These are phyloP conservation scores for Lagenaria siceraria DNA, from an alignment of 306 rosid genomes.

Conservation along the genomic window DNA sequence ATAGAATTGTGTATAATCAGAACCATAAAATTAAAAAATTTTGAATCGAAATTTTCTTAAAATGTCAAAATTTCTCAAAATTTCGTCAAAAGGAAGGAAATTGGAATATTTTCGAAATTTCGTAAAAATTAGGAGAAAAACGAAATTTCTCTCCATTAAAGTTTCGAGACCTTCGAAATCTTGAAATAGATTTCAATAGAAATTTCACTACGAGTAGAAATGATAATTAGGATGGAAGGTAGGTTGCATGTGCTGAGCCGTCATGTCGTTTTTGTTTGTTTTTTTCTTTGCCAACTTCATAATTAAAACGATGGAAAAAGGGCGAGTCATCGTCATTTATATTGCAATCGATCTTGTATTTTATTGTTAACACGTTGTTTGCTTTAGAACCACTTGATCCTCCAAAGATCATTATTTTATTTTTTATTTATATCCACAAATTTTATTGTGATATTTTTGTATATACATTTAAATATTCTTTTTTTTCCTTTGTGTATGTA, in stretches of 20 bases:
- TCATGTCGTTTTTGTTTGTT: conserved; percentile 7
- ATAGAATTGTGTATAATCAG: too few species aligned
- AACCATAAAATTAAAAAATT: too few species aligned
- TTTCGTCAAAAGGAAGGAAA: too few species aligned
- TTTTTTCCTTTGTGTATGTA: background rate
- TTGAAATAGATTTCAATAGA: too few species aligned
- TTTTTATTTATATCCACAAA: background rate
- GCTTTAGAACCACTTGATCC: background rate
- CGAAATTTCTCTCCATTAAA: too few species aligned
- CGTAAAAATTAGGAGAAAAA: too few species aligned
- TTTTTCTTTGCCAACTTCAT: background rate
- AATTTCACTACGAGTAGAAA: too few species aligned
- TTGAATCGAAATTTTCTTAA: too few species aligned
- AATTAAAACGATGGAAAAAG: background rate
- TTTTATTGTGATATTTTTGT: background rate
- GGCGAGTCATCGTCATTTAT: background rate
- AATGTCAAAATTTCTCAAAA: too few species aligned
- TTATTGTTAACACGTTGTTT: background rate
- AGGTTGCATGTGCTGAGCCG: conserved; percentile 1
- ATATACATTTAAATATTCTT: background rate
- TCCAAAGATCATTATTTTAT: background rate
- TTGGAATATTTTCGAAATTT: too few species aligned
- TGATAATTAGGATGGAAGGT: background rate
- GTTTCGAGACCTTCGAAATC: too few species aligned
- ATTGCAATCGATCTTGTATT: background rate